These are phyloP conservation scores for Paramecium primaurelia DNA, from an alignment of 73 alveolate species.

Conservation along the genomic window DNA sequence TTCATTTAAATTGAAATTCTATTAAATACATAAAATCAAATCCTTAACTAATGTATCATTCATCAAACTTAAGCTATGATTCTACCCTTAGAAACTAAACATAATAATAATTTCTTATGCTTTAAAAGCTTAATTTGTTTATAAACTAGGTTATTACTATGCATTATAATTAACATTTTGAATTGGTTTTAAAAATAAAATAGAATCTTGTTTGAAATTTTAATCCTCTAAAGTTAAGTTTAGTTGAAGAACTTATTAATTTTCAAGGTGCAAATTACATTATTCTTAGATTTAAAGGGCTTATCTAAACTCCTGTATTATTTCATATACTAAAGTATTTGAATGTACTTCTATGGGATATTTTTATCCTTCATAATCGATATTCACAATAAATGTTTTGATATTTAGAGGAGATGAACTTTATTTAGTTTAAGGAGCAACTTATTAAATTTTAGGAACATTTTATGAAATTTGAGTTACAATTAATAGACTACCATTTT, in stretches of 20 bases:
- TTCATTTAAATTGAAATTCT: background rate
- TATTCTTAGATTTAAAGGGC: background rate
- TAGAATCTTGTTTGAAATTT: background rate
- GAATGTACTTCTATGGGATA: background rate
- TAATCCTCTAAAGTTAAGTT: background rate
- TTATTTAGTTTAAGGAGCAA: no score
- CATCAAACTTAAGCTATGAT: background rate
- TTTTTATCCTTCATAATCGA: background rate
- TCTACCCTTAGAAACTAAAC: no score
- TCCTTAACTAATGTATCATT: background rate
- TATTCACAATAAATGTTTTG: background rate
- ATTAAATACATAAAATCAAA: background rate
- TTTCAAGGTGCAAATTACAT: background rate
- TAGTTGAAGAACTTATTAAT: background rate
- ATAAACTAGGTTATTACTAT: background rate
- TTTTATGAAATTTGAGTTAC: background rate
- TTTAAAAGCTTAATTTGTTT: background rate
- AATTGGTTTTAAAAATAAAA: background rate
- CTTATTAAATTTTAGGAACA: no score
- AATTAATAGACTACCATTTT: background rate
- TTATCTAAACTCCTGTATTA: no score
- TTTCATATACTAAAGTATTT: background rate
- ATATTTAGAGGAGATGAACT: no score
- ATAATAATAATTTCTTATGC: background rate
- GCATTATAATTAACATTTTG: background rate